Base-by-base conservation (phyloP, 2,329 filamentous ascomycete genomes). In the Colletotrichum kahawae region DNA sequence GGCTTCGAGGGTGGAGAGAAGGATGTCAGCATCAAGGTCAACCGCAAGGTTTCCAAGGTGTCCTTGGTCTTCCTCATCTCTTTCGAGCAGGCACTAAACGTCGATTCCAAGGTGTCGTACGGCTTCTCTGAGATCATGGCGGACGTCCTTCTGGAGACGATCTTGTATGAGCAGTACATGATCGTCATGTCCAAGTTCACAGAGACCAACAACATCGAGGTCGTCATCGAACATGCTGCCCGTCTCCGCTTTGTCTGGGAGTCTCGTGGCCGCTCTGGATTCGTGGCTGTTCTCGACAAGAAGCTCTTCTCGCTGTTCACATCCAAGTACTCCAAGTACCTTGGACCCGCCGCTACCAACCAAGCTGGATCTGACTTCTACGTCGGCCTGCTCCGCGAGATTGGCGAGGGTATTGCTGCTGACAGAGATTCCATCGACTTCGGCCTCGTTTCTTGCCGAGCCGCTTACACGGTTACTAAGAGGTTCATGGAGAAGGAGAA, bases 11-110 rank as follows among this genome's bases (percentile, higher is more conserved):
- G 67, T 13, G 71, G 54, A 6, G 71, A 74, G 54, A 71, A 72
- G 43, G 72, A 71, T 14, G 80, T 85, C 14, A 82, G 81, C 2
- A 80, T 88, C 76, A 84, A 84, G 73, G 76, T 88, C 13, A 79
- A 83, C 2, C 78, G 80, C 3, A 81, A 82, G 54, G 77, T 85
- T 51, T 82, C 80, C 66, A 84, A 82, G 71, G 79, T 82, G 0
- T 82, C 84, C 5, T 85, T 88, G 29, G 82, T 88, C 13, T 89
- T 89, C 79, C 79, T 89, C 1, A 85, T 86, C 5, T 82, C 83
- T 1, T 85, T 89, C 38, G 85, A 88, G 77, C 84, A 86, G 51
- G 81, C 82, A 6, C 80, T 88, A 4, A 80, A 81, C 24, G 79
- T 81, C 14, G 81, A 84, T 18, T 76, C 81, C 12, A 78, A 78